A percentile compares a stretch with the other conserved stretches of the same genome.
Conservation (phyloP, 495 filamentous ascomycete genomes). For the Aspergillus egyptiacus region DNA sequence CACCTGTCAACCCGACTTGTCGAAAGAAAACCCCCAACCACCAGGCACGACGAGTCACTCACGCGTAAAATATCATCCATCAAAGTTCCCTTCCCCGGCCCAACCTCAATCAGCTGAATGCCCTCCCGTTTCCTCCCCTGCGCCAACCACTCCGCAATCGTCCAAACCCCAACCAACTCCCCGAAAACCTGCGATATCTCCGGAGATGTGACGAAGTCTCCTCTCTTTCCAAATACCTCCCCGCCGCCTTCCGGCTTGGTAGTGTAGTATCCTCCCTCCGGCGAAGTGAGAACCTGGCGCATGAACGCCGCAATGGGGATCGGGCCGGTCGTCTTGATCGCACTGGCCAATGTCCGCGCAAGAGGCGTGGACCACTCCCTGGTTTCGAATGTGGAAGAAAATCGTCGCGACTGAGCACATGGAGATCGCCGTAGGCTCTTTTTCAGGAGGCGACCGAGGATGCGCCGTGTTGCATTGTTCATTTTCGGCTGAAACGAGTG, state of each 20-base stretch:
- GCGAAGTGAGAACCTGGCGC: constrained; percentile 93
- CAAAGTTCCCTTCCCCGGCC: constrained; percentile 88
- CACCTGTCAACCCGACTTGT: neutral
- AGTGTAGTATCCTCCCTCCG: constrained; percentile 92
- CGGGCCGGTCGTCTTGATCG: constrained; percentile 78
- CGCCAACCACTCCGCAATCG: constrained; percentile 90
- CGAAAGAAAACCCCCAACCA: neutral
- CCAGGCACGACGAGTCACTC: constrained; percentile 20
- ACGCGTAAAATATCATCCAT: constrained; percentile 96
- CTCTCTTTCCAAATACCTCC: constrained; percentile 83
- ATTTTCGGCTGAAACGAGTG: constrained; percentile 16
- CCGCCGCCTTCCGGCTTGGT: constrained; percentile 50
- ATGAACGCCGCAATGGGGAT: constrained; percentile 90
- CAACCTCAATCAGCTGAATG: constrained; percentile 86
- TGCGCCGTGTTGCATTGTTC: constrained; percentile 31
- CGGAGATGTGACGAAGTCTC: constrained; percentile 94
- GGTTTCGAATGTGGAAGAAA: constrained; percentile 33
- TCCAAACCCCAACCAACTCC: constrained; percentile 89
- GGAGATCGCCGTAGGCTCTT: constrained; percentile 20
- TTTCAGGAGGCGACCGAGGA: constrained; percentile 27
- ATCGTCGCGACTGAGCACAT: constrained; percentile 22
- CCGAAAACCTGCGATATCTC: constrained; percentile 98
- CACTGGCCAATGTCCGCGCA: constrained; percentile 74
- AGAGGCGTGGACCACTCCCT: constrained; percentile 84
- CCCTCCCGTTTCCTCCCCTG: constrained; percentile 67